Conservation (phyloP, 177 flowering plant genomes). For the Vitis hybrid region DNA sequence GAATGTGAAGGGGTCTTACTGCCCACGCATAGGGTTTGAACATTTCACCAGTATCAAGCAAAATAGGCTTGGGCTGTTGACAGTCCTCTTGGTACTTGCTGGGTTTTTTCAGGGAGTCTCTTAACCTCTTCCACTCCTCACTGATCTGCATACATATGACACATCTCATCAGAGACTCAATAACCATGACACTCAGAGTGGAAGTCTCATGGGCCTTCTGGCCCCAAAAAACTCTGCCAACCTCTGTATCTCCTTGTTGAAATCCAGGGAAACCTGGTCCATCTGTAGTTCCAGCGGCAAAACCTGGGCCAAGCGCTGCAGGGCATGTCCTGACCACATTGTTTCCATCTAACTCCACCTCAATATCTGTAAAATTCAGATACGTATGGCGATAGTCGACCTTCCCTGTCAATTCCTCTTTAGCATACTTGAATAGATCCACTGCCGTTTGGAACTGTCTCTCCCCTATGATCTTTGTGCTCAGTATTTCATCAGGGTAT, state of each 20-base stretch:
- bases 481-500: slow-evolving; percentile 61
- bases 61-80: slow-evolving; percentile 56
- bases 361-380: slow-evolving; percentile 48
- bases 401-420: slow-evolving; percentile 41
- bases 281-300: slow-evolving; percentile 78
- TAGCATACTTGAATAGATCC: slow-evolving; percentile 45
- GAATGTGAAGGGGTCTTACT: slow-evolving; percentile 27
- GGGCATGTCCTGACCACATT: slow-evolving; percentile 51
- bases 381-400: slow-evolving; percentile 55
- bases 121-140: slow-evolving; percentile 38
- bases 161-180: neutral
- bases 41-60: slow-evolving; percentile 65
- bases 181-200: neutral
- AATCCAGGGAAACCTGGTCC: slow-evolving; percentile 66
- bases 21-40: slow-evolving; percentile 69
- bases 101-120: slow-evolving; percentile 47
- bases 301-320: slow-evolving; percentile 67
- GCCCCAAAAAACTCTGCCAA: slow-evolving; percentile 3
- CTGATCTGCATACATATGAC: slow-evolving; percentile 34
- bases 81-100: slow-evolving; percentile 52
- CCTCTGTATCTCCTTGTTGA: slow-evolving; percentile 63
- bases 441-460: slow-evolving; percentile 55
- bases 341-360: slow-evolving; percentile 36
- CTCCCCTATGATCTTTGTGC: slow-evolving; percentile 69
- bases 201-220: too few relatives aligned